phyloP scores from a whole-genome alignment of 179 eudicot species.

The Kewa caespitosa region DNA sequence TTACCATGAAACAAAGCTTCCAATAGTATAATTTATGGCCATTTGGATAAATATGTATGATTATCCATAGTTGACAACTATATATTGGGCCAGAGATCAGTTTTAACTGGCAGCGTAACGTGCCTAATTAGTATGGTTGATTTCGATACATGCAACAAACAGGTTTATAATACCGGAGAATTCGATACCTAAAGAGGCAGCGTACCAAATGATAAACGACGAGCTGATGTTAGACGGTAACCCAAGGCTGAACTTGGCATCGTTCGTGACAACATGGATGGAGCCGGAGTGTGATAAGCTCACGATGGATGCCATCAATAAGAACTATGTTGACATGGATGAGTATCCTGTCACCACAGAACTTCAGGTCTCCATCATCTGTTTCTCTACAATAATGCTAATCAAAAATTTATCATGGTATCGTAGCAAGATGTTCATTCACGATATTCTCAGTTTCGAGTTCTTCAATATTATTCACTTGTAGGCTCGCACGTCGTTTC shows the following conservation, averaged over 20 bases:
- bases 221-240: slow-evolving; percentile 39
- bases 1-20: too few relatives aligned
- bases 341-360: slow-evolving; percentile 40
- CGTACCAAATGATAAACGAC: slow-evolving; percentile 35
- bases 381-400: too few relatives aligned
- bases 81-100: not conserved
- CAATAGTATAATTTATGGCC: too few relatives aligned
- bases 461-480: too few relatives aligned
- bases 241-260: slow-evolving; percentile 37
- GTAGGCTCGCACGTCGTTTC: too few relatives aligned
- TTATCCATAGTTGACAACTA: too few relatives aligned
- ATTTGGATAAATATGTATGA: too few relatives aligned
- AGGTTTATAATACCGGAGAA: slow-evolving; percentile 33
- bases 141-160: not conserved
- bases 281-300: slow-evolving; percentile 39
- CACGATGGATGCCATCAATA: slow-evolving; percentile 29
- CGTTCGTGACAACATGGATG: slow-evolving; percentile 43
- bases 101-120: not conserved
- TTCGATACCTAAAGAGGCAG: slow-evolving; percentile 36
- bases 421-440: too few relatives aligned
- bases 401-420: too few relatives aligned
- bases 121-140: not conserved
- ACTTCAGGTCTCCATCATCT: slow-evolving; percentile 26
- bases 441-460: too few relatives aligned
- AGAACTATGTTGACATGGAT: slow-evolving; percentile 27